A percentile compares a stretch with the other conserved stretches of the same genome.
Evolutionary conservation across 2,329 filamentous ascomycete species (phyloP).

Genomic region (Cercospora sp.): DNA sequence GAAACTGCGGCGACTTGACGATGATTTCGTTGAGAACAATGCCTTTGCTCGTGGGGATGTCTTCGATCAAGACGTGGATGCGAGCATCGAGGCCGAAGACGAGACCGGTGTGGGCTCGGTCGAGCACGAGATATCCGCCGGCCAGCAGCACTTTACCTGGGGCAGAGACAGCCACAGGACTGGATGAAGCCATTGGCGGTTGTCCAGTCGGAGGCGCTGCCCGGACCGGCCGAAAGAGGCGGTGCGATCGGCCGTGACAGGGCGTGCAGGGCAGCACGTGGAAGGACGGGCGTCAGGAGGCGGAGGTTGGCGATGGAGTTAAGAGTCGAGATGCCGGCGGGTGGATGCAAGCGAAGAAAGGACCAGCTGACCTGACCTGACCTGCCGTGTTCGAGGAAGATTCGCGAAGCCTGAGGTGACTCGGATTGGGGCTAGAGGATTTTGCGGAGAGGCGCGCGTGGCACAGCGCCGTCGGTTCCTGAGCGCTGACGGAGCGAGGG

Average conservation of each 20-base stretch:
- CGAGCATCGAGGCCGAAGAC: conserved; percentile 66
- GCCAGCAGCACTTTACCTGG: conserved; percentile 95
- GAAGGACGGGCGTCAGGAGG: not conserved
- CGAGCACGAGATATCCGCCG: conserved; percentile 92
- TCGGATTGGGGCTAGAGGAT: conserved; percentile 20
- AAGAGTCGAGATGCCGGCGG: conserved; percentile 5
- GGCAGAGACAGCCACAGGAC: conserved; percentile 65
- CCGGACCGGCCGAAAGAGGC: conserved; percentile 22
- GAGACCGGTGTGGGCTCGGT: conserved; percentile 77
- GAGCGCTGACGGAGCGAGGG: not conserved
- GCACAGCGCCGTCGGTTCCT: not conserved
- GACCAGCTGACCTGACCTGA: conserved; percentile 3
- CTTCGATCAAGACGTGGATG: conserved; percentile 62
- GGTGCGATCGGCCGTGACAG: conserved; percentile 11
- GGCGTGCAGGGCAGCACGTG: not conserved
- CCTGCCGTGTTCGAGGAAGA: conserved; percentile 9
- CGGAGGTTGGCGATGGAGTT: conserved; percentile 5
- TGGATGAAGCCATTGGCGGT: conserved; percentile 21
- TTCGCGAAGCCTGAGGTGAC: conserved; percentile 7
- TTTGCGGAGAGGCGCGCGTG: conserved; percentile 14
- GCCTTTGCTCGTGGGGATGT: conserved; percentile 59
- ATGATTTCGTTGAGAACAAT: conserved; percentile 70
- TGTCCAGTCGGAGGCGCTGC: conserved; percentile 23
- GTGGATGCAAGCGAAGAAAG: conserved; percentile 11
- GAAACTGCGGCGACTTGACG: conserved; percentile 89